These are phyloP conservation scores for Penicillium chermesinum DNA, from an alignment of 495 filamentous ascomycete genomes.

Conservation along the genomic window DNA sequence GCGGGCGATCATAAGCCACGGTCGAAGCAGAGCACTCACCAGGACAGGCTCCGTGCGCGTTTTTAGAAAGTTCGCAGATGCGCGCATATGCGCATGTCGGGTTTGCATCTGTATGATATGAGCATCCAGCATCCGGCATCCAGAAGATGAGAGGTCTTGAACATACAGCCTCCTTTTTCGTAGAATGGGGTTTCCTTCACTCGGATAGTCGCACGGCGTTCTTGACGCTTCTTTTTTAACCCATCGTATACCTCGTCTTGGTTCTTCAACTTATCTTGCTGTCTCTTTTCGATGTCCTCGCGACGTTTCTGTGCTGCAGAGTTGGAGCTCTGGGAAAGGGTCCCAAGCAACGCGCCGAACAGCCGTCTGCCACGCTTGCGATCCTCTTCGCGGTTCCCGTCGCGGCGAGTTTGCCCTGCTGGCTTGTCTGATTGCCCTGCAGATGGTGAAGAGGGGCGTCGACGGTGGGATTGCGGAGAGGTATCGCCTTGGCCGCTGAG, in stretches of 20 bases:
- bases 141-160: constrained; percentile 4
- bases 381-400: constrained; percentile 57
- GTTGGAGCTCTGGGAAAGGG: constrained; percentile 72
- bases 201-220: constrained; percentile 54
- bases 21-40: constrained; percentile 48
- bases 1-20: neutral
- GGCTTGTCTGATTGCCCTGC: constrained; percentile 13
- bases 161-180: constrained; percentile 73
- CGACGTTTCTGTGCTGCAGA: constrained; percentile 68
- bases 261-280: constrained; percentile 73
- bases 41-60: constrained; percentile 72
- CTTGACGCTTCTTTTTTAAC: constrained; percentile 57
- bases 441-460: constrained; percentile 7
- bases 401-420: constrained; percentile 42
- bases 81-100: constrained; percentile 65
- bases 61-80: constrained; percentile 67
- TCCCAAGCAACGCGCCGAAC: constrained; percentile 84
- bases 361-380: constrained; percentile 82
- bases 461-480: constrained; percentile 15
- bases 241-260: constrained; percentile 70
- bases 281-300: constrained; percentile 83
- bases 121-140: neutral
- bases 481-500: constrained; percentile 31
- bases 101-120: constrained; percentile 62
- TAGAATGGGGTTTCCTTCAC: constrained; percentile 68